Evolutionary conservation across 2,329 filamentous ascomycete genomes (phyloP).

Genomic region (Chaetomiaceae sp.): DNA sequence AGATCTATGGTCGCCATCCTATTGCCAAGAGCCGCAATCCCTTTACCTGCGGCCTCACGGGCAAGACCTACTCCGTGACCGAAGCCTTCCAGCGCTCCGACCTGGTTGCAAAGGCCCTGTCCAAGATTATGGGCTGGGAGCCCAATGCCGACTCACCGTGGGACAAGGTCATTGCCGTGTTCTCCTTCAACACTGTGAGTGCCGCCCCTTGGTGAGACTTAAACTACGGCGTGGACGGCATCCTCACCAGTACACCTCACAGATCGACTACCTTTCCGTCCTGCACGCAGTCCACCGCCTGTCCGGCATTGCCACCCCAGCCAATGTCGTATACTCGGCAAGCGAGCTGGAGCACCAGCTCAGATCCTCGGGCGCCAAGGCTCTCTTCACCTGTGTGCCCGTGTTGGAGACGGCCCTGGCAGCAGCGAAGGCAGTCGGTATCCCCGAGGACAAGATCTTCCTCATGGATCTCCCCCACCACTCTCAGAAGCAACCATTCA

Average conservation of each 20-base stretch:
- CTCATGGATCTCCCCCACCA: constrained; percentile 63
- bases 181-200: constrained; percentile 72
- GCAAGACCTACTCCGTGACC: constrained; percentile 57
- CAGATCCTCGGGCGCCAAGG: constrained; percentile 61
- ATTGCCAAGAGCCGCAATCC: constrained; percentile 60
- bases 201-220: background rate
- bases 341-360: constrained; percentile 68
- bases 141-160: constrained; percentile 69
- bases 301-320: constrained; percentile 68
- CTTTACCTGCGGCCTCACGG: constrained; percentile 72
- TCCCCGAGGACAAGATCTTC: constrained; percentile 62
- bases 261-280: constrained; percentile 71
- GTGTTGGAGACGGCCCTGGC: constrained; percentile 59
- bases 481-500: constrained; percentile 47
- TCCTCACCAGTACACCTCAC: background rate
- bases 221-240: background rate
- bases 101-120: constrained; percentile 61
- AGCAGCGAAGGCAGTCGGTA: constrained; percentile 58
- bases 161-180: constrained; percentile 75
- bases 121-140: constrained; percentile 65
- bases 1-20: constrained; percentile 62
- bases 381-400: constrained; percentile 66
- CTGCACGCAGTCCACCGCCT: constrained; percentile 70
- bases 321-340: constrained; percentile 69
- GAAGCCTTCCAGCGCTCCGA: constrained; percentile 65